These are phyloP conservation scores for Candida awuae DNA, from an alignment of 805 yeast species.

Conservation along the genomic window DNA sequence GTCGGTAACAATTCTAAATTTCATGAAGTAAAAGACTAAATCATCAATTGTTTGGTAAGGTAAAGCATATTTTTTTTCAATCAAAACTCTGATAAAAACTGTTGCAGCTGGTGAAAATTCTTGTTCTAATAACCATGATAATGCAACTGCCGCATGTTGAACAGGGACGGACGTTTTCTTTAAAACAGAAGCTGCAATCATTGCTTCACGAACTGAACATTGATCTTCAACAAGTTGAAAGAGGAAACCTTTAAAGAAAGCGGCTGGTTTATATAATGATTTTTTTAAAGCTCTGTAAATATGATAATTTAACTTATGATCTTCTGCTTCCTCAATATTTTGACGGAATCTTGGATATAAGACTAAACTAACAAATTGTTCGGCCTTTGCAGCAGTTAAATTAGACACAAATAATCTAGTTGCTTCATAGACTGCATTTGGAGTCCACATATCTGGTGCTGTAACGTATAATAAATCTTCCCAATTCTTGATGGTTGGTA, in stretches of 20 bases:
- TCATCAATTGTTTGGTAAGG: conserved; percentile 96
- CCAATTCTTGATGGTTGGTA: conserved; percentile 93
- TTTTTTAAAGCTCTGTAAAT: conserved; percentile 87
- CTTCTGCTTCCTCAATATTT: conserved; percentile 64
- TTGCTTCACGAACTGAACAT: conserved; percentile 88
- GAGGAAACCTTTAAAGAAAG: conserved; percentile 92
- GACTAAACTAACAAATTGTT: conserved; percentile 64
- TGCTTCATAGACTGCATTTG: conserved; percentile 91
- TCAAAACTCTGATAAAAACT: conserved; percentile 77
- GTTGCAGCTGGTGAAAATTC: conserved; percentile 86
- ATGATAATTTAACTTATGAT: conserved; percentile 82
- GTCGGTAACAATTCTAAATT: conserved; percentile 62
- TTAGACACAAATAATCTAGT: conserved; percentile 90
- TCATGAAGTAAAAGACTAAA: conserved; percentile 86
- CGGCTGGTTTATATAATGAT: conserved; percentile 92
- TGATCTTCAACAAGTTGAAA: conserved; percentile 86
- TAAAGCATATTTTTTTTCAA: conserved; percentile 92
- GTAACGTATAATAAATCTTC: conserved; percentile 90
- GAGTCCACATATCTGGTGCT: conserved; percentile 89
- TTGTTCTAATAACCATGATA: conserved; percentile 71
- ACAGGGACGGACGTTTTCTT: conserved; percentile 89
- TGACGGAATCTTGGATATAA: conserved; percentile 64
- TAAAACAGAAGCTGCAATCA: conserved; percentile 87
- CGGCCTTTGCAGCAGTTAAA: conserved; percentile 80
- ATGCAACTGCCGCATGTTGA: conserved; percentile 92